phyloP scores from a whole-genome alignment of 1,284 basidiomycete genomes.

The Meira miltonrushii region DNA sequence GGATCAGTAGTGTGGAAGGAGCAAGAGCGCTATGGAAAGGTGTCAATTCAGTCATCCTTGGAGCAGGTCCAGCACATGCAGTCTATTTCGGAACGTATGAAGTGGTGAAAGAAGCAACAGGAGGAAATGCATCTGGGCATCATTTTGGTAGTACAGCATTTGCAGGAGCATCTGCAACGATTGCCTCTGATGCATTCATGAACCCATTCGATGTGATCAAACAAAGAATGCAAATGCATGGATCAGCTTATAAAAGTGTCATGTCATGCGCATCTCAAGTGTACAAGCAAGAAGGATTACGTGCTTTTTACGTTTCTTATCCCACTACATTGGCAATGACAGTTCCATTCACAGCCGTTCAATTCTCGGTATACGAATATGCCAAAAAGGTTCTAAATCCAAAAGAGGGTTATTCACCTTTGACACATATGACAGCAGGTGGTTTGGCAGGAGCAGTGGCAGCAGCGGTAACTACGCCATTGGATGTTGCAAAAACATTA shows the following conservation, averaged over 20 bases:
- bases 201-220: constrained; percentile 83
- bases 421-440: constrained; percentile 83
- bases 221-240: constrained; percentile 48
- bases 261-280: constrained; percentile 74
- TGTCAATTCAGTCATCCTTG: constrained; percentile 92
- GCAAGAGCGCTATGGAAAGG: constrained; percentile 87
- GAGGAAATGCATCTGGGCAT: constrained; percentile 75
- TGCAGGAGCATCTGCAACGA: constrained; percentile 89
- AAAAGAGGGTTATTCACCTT: constrained; percentile 75
- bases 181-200: constrained; percentile 95
- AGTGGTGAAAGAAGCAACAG: constrained; percentile 83
- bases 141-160: constrained; percentile 79
- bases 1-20: constrained; percentile 89
- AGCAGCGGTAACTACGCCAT: constrained; percentile 88
- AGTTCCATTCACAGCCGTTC: constrained; percentile 95
- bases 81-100: constrained; percentile 97
- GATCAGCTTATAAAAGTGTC: constrained; percentile 81
- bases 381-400: constrained; percentile 85
- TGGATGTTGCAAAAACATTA: constrained; percentile 98
- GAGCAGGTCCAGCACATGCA: constrained; percentile 95
- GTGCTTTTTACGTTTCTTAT: constrained; percentile 96
- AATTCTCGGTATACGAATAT: constrained; percentile 95
- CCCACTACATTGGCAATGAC: constrained; percentile 91
- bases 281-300: constrained; percentile 76
- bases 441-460: constrained; percentile 89